Evolutionary conservation across 768 basidiomycete species (phyloP), one percentile per base, ranked within the genome.

Genomic region (Butyriboletus loyo): DNA sequence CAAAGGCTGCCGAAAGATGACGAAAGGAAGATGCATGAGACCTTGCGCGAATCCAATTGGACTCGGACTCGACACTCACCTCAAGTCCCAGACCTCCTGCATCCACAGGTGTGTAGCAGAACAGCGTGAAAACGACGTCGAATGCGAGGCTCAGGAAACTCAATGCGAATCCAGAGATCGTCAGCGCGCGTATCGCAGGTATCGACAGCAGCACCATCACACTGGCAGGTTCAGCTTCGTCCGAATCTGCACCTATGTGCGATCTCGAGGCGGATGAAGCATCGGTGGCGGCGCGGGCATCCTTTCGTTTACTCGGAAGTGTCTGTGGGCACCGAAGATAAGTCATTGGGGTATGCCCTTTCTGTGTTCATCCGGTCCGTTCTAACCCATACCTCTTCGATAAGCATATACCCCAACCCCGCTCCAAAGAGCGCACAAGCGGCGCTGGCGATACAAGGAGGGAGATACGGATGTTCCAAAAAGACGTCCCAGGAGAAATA

Each of bases 61-160:
- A 25, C 14, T 2, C 31, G 30, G 43, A 42, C 58, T 76, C 57
- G 57, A 47, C 5, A 19, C 59, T 52, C 21, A 84, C 85, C 27
- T 77, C 72, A 51, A 85, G 80, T 5, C 73, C 72, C 7, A 87
- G 69, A 5, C 85, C 85, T 6, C 85, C 85, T 0, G 72, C 59
- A 32, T 71, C 52, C 15, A 86, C 63, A 15, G 81, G 73, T 4
- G 85, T 80, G 60, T 84, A 87, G 54, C 81, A 84, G 59, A 82
- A 83, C n/a, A 87, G 74, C 6, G 82, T 78, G 57, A 86, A 85
- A 4, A 84, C 76, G 6, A 82, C 81, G 47, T 85, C 83, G 58
- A 83, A 87, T 1, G 77, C 76, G 0, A 79, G 79, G 15, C 73
- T 73, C 56, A 79, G 71, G 68, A 82, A 83, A 45, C 71, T 73